These are phyloP conservation scores for Pyrenochaeta sp. DNA, from an alignment of 2,329 filamentous ascomycete genomes.

Conservation along the genomic window DNA sequence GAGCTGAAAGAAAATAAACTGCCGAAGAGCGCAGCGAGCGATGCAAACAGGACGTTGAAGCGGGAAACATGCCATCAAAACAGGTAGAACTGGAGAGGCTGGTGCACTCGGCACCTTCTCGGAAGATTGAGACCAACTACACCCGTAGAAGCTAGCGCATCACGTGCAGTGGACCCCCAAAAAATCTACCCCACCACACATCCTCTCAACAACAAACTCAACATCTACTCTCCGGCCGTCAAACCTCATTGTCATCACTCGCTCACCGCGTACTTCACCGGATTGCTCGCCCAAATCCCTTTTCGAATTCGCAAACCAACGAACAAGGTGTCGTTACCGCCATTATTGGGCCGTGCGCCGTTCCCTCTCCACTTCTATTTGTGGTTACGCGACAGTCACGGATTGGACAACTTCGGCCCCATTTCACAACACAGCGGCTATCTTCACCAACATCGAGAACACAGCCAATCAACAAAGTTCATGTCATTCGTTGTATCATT, in stretches of 20 bases:
- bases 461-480: slow-evolving; percentile 42
- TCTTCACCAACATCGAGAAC: slow-evolving; percentile 34
- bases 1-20: background rate
- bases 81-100: slow-evolving; percentile 8
- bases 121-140: slow-evolving; percentile 12
- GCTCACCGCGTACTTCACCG: slow-evolving; percentile 3
- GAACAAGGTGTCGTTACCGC: slow-evolving; percentile 32
- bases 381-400: slow-evolving; percentile 51
- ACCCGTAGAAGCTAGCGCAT: slow-evolving; percentile 26
- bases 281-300: slow-evolving; percentile 2
- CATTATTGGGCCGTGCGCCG: slow-evolving; percentile 43
- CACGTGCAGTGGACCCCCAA: slow-evolving; percentile 41
- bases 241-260: slow-evolving; percentile 16
- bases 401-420: slow-evolving; percentile 51
- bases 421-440: slow-evolving; percentile 51
- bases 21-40: background rate
- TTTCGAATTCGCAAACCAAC: slow-evolving; percentile 15
- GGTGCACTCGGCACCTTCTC: slow-evolving; percentile 26
- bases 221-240: slow-evolving; percentile 17
- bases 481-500: slow-evolving; percentile 44
- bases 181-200: slow-evolving; percentile 44
- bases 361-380: slow-evolving; percentile 48
- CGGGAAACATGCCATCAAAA: slow-evolving; percentile 6
- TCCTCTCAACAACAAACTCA: slow-evolving; percentile 38
- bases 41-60: slow-evolving; percentile 10